Percentiles rank a stretch among this genome's conserved stretches.
Conservation (phyloP, 2,329 filamentous ascomycete species). For the Ophiostoma pallidulum region DNA sequence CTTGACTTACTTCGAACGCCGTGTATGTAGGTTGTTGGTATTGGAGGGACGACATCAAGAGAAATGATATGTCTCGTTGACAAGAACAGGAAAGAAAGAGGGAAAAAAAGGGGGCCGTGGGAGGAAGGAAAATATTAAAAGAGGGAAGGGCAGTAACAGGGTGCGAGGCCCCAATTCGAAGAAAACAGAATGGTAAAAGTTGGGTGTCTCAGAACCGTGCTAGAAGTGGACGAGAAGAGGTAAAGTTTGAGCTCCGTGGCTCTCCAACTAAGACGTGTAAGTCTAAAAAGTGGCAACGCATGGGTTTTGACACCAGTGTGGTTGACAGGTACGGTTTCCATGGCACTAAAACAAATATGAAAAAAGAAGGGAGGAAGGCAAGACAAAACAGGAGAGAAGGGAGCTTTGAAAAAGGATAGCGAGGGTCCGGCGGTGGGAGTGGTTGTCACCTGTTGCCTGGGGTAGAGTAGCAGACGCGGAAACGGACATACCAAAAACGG, state of each 20-base stretch:
- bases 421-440: background rate
- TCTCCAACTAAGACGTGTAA: constrained; percentile 3
- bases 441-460: constrained; percentile 7
- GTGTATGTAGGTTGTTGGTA: constrained; percentile 47
- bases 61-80: constrained; percentile 26
- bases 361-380: background rate
- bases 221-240: background rate
- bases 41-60: constrained; percentile 51
- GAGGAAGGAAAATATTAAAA: constrained; percentile 9
- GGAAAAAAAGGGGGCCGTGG: constrained; percentile 16
- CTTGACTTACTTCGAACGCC: constrained; percentile 49
- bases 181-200: constrained; percentile 4
- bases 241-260: background rate
- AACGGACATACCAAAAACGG: constrained; percentile 4
- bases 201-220: constrained; percentile 4
- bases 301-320: constrained; percentile 4
- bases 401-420: background rate
- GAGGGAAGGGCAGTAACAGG: constrained; percentile 1
- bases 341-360: constrained; percentile 5
- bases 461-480: background rate
- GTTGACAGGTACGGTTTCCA: constrained; percentile 1
- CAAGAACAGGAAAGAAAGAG: constrained; percentile 1
- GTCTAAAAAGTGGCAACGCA: constrained; percentile 10
- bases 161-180: background rate
- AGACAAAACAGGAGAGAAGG: background rate